A percentile compares a stretch with the other conserved stretches of the same genome.
Conservation (phyloP, 2,329 filamentous ascomycete species). For the Aspergillus persii region DNA sequence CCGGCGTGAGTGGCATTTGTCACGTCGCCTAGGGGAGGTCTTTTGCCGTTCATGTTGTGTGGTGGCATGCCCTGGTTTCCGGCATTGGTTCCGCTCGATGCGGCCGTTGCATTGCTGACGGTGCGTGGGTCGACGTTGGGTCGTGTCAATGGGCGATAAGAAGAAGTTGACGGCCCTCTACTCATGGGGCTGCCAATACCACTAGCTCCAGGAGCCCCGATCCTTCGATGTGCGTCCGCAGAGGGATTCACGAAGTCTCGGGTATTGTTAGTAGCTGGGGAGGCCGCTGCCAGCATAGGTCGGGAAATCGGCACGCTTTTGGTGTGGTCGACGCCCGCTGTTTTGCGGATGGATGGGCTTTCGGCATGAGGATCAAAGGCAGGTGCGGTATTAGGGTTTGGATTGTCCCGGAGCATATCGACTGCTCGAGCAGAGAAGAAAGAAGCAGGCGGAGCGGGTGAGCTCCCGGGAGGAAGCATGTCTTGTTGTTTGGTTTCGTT, state of each 20-base stretch:
- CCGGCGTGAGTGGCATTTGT: slow-evolving; percentile 37
- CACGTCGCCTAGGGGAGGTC: slow-evolving; percentile 45
- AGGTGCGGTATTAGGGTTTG: slow-evolving; percentile 46
- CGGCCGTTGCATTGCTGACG: slow-evolving; percentile 15
- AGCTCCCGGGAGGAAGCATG: slow-evolving; percentile 27
- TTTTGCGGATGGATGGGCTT: slow-evolving; percentile 84
- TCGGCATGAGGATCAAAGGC: slow-evolving; percentile 72
- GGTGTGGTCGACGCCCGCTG: slow-evolving; percentile 78
- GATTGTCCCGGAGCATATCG: slow-evolving; percentile 54
- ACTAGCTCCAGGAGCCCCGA: slow-evolving; percentile 32
- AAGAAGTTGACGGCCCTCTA: slow-evolving; percentile 36
- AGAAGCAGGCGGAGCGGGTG: slow-evolving; percentile 49
- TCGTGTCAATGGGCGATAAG: slow-evolving; percentile 47
- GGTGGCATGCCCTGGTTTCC: slow-evolving; percentile 30
- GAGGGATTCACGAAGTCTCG: slow-evolving; percentile 38
- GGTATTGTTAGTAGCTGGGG: slow-evolving; percentile 31
- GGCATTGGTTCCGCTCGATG: slow-evolving; percentile 17
- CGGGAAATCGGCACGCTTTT: slow-evolving; percentile 70
- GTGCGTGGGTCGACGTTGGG: slow-evolving; percentile 34
- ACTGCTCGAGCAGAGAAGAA: slow-evolving; percentile 72
- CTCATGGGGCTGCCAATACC: slow-evolving; percentile 32
- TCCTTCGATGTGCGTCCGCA: slow-evolving; percentile 33
- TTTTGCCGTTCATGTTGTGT: slow-evolving; percentile 39
- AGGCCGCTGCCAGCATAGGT: slow-evolving; percentile 32
- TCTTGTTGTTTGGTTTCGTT: slow-evolving; percentile 20